Percentiles rank a stretch among this genome's conserved stretches.
These are phyloP conservation scores for Psilocybe subaeruginosa DNA, from an alignment of 768 basidiomycete species.

Conservation along the genomic window DNA sequence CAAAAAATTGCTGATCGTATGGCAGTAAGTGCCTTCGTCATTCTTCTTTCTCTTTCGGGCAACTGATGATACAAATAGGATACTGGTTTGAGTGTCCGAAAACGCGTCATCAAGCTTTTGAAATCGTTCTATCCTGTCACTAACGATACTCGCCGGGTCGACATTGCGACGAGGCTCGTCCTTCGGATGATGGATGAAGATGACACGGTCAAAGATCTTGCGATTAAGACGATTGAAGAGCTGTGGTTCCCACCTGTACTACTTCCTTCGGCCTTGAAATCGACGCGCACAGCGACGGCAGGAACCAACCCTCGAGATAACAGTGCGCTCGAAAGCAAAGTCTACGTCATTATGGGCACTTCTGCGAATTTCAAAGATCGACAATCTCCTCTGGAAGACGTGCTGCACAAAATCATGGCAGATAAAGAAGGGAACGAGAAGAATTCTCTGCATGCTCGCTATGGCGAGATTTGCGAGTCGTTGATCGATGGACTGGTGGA, in stretches of 20 bases:
- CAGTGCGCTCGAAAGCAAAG: conserved; percentile 60
- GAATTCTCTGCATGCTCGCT: conserved; percentile 60
- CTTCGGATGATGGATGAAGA: conserved; percentile 91
- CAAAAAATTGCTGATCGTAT: conserved; percentile 87
- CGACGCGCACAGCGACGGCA: conserved; percentile 27
- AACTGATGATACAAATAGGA: conserved; percentile 56
- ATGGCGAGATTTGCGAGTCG: conserved; percentile 80
- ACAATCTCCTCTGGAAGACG: conserved; percentile 81
- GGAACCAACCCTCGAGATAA: conserved; percentile 48
- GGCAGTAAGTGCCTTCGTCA: conserved; percentile 56
- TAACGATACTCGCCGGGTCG: conserved; percentile 62
- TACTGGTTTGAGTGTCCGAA: conserved; percentile 90
- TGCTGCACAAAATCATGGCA: conserved; percentile 81
- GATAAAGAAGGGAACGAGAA: conserved; percentile 67
- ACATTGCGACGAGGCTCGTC: conserved; percentile 83
- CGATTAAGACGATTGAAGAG: conserved; percentile 88
- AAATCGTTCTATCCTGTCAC: conserved; percentile 78
- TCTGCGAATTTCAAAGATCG: conserved; percentile 82
- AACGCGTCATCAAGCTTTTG: conserved; percentile 94
- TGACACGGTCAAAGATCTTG: conserved; percentile 92
- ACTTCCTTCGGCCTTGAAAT: conserved; percentile 40
- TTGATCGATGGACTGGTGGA: conserved; percentile 91
- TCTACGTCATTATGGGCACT: conserved; percentile 84
- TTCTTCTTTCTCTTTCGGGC: neutral
- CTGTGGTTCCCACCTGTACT: conserved; percentile 72